Evolutionary conservation across 1,139 yeast genomes (phyloP), one percentile per base, ranked within the genome.

Genomic region (Meyerozyma sp.): DNA sequence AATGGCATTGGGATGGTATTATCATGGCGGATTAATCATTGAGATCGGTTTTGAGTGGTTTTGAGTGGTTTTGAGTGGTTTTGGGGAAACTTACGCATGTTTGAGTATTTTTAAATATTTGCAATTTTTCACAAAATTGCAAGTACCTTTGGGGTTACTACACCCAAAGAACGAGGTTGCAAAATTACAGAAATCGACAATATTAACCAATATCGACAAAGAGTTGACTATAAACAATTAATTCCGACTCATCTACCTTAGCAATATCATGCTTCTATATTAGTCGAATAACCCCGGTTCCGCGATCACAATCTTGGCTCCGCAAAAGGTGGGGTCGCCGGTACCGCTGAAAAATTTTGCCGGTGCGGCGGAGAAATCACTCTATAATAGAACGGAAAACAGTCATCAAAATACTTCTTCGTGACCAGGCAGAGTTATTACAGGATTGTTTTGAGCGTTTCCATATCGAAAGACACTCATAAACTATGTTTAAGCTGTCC

Each of bases 401-500:
- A 21, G 29, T 28, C 26, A 25, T 13, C 39, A 26, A 14, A 36
- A 10, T 6, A 21, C 11, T 23, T 16, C 13, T 36, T 26, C 20
- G 21, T 36, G 21, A 26, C 20, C 30, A 21, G 37, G 2, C 20
- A 29, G 25, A 37, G 16, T 14, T 16, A 40, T 8, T 10, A 10
- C 21, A 25, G 11, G 20, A 11, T 10, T 38, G 10, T 20, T 13
- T 18, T 14, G 16, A 35, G 28, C n/a, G 10, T 27, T 32, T 16
- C 10, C 25, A 32, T 41, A 16, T 42, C 29, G 29, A 27, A 27
- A 27, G 7, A 5, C 29, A 27, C 29, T n/a, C 11, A n/a, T 9
- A 10, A 14, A 40, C 36, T 30, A 64, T 66, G 68, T 62, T 63
- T 46, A 62, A 57, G 48, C 57, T 51, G 39, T 45, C 63, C 9